Evolutionary conservation across 331 rosid species (phyloP), one percentile per base, ranked within the genome.

Genomic region (Erythrophleum ivorense): DNA sequence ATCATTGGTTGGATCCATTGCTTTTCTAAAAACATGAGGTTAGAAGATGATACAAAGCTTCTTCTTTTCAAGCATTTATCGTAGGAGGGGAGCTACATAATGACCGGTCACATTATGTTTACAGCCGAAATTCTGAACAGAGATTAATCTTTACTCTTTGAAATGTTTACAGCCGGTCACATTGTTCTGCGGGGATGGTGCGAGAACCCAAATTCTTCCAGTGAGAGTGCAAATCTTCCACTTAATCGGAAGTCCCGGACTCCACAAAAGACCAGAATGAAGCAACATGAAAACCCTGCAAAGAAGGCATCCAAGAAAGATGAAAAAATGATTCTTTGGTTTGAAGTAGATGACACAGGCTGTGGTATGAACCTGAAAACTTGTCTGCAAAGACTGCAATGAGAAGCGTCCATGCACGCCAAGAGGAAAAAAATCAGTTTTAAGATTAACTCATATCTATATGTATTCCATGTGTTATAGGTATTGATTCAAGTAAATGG

Each of bases 311-410:
- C 80, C 71, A 89, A 88, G 82, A 91, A 86, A 62, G 91, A 91
- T 18, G 89, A 88, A 87, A 88, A 85, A 85, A 88, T 91, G 88
- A 78, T 88, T 83, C 87, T 96, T 82, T 94, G 97, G 97, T 96
- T 96, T 89, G 99, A 96, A 86, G 92, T 96, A 76, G 98, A 96
- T 46, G 99, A 96, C 88, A 92, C 97, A 15, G 99, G 99, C 81
- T 85, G 97, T 69, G 99, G 99, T 94, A 93, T 75, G 91, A 86
- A 75, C 60, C 79, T 84, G 40, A 38, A 79, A 55, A 71, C 80
- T 73, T 63, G 73, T 71, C 75, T 76, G 21, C 16, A 79, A 49
- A 59, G 73, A 34, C 75, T 34, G 16, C 9, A 45, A 14, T 33
- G 53, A 77, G 80, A 82, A 59, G 48, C 38, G 2, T 73, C 14